These are phyloP conservation scores for Tothia fuscella DNA, from an alignment of 2,329 filamentous ascomycete species.

Conservation along the genomic window DNA sequence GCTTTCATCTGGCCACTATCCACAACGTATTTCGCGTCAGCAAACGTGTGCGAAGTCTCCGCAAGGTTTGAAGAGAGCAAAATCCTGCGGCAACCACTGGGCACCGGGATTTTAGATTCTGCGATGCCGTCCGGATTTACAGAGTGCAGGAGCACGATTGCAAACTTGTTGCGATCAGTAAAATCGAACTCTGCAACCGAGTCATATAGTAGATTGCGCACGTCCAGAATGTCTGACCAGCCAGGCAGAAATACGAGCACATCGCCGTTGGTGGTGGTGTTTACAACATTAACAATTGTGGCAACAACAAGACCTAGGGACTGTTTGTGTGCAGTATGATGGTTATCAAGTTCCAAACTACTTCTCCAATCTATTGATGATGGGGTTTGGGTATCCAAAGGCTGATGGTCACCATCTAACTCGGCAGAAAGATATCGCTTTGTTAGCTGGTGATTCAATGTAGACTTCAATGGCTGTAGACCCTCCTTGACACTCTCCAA, in stretches of 20 bases:
- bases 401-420: too few relatives aligned
- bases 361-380: constrained; percentile 3
- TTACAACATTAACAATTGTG: constrained; percentile 9
- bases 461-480: constrained; percentile 13
- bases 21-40: constrained; percentile 39
- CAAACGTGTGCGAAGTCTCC: constrained; percentile 40
- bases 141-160: constrained; percentile 37
- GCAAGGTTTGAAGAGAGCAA: constrained; percentile 41
- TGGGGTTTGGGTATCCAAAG: too few relatives aligned
- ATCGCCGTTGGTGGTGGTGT: constrained; percentile 13
- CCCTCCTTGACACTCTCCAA: constrained; percentile 18
- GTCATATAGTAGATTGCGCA: constrained; percentile 11
- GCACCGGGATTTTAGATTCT: constrained; percentile 29
- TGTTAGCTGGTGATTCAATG: too few relatives aligned
- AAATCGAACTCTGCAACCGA: constrained; percentile 29
- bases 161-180: constrained; percentile 26
- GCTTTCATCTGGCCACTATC: constrained; percentile 35
- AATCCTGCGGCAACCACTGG: constrained; percentile 33
- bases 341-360: not conserved
- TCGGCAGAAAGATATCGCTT: not conserved
- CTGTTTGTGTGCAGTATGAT: not conserved
- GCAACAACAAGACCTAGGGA: constrained; percentile 2
- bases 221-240: constrained; percentile 26
- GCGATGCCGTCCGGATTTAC: constrained; percentile 31
- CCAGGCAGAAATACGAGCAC: constrained; percentile 40